phyloP scores from a whole-genome alignment of 1,284 basidiomycete species.

The Malassezia arunalokei region DNA sequence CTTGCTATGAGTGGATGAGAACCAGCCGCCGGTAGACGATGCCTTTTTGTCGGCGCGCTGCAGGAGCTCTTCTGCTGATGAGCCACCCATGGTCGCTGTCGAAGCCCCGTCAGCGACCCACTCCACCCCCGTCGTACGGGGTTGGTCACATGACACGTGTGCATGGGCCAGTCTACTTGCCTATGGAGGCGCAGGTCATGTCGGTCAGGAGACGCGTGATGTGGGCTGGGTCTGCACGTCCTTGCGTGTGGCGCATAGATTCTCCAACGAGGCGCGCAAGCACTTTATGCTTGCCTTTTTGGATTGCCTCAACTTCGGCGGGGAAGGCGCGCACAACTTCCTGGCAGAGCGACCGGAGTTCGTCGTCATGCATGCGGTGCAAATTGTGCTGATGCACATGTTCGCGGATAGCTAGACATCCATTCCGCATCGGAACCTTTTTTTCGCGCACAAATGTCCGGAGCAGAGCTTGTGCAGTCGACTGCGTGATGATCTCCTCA shows the following conservation, averaged over 20 bases:
- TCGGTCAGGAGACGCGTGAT: slow-evolving; percentile 1
- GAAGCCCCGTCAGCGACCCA: background rate
- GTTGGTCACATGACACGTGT: background rate
- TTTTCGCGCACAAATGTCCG: slow-evolving; percentile 21
- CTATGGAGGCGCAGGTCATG: background rate
- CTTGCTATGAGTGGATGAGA: slow-evolving; percentile 30
- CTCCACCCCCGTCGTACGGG: background rate
- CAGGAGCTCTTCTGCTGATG: slow-evolving; percentile 51
- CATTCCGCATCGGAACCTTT: background rate
- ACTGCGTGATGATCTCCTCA: slow-evolving; percentile 54
- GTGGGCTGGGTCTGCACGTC: slow-evolving; percentile 57
- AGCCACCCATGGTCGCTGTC: slow-evolving; percentile 25
- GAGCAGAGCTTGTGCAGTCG: slow-evolving; percentile 42
- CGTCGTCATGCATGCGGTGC: slow-evolving; percentile 12
- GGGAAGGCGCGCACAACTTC: slow-evolving; percentile 60
- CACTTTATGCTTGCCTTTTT: slow-evolving; percentile 65
- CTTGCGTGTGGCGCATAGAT: slow-evolving; percentile 73
- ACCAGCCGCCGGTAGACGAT: slow-evolving; percentile 58
- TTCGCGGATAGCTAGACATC: background rate
- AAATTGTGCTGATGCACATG: slow-evolving; percentile 3
- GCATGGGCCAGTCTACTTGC: background rate
- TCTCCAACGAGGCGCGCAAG: slow-evolving; percentile 75
- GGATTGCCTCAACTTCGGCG: slow-evolving; percentile 59
- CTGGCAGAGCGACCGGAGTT: slow-evolving; percentile 50
- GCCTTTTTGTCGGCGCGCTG: slow-evolving; percentile 87